These are phyloP conservation scores for Plasmodium fragile DNA, from an alignment of 169 alveolate genomes.

Conservation along the genomic window DNA sequence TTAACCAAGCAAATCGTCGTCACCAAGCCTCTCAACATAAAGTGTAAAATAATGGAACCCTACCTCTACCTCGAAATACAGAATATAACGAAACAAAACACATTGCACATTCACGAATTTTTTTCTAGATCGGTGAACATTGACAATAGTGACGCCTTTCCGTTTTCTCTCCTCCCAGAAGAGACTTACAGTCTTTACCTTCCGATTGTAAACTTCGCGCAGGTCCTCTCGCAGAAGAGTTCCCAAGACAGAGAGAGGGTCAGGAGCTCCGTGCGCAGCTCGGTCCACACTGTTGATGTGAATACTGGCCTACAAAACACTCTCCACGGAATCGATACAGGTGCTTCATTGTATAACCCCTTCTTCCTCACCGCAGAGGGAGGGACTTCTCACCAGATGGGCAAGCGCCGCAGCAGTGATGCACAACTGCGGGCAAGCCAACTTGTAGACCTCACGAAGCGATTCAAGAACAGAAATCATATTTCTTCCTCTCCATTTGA, in stretches of 20 bases:
- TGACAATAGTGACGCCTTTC: conserved; percentile 20
- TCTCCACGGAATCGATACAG: not conserved
- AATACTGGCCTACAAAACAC: not conserved
- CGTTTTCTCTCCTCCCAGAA: conserved; percentile 27
- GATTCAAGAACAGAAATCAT: not conserved
- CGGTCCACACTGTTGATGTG: not conserved
- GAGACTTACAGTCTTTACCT: conserved; percentile 41
- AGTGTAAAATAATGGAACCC: conserved; percentile 23
- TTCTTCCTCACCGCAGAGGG: not conserved
- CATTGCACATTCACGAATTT: conserved; percentile 15
- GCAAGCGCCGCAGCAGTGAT: not conserved
- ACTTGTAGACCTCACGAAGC: not conserved
- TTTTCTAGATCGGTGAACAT: conserved; percentile 53
- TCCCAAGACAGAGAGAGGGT: not conserved
- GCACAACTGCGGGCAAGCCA: not conserved
- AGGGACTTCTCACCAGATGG: not conserved
- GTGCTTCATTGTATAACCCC: not conserved
- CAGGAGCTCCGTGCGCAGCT: not conserved
- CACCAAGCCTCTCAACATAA: conserved; percentile 34
- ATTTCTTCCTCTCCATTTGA: not conserved
- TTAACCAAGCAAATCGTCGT: conserved; percentile 25
- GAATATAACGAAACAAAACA: conserved; percentile 25
- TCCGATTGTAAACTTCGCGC: conserved; percentile 27
- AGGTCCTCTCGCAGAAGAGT: conserved; percentile 10
- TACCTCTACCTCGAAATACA: conserved; percentile 35